phyloP scores from a whole-genome alignment of 164 flowering plant species.

The Nymphaea colorata region DNA sequence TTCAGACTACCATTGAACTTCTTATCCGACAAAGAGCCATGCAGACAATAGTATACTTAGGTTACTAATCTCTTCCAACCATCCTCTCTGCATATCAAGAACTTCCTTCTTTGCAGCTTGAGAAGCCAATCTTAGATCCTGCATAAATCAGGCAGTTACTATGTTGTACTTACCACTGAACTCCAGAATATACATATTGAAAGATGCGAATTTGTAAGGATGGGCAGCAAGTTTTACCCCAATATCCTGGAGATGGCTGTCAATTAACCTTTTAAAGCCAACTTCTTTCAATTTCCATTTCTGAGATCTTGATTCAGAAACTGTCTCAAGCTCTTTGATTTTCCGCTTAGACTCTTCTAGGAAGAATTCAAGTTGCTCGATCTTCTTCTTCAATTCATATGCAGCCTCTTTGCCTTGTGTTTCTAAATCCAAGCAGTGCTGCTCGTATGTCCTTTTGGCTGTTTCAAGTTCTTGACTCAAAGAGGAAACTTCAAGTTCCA shows the following conservation, averaged over 20 bases:
- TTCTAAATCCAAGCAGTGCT: conserved; percentile 35
- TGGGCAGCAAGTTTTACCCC: conserved; percentile 29
- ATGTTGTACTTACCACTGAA: conserved; percentile 1
- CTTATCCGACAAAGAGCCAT: not conserved
- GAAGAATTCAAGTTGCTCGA: conserved; percentile 47
- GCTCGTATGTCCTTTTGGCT: conserved; percentile 33
- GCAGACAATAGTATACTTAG: conserved; percentile 32
- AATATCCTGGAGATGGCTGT: conserved; percentile 36
- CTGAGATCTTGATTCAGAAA: conserved; percentile 36
- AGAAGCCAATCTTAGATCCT: conserved; percentile 55
- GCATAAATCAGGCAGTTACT: conserved; percentile 4
- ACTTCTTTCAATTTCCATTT: conserved; percentile 53
- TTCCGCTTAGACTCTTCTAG: conserved; percentile 39
- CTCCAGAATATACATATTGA: not conserved
- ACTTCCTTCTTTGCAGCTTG: conserved; percentile 54
- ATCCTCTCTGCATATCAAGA: conserved; percentile 28
- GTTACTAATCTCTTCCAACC: conserved; percentile 44
- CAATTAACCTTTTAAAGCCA: conserved; percentile 31
- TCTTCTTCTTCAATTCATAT: conserved; percentile 32
- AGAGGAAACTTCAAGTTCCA: conserved; percentile 31
- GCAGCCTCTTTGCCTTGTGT: conserved; percentile 36
- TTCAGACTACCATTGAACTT: not conserved
- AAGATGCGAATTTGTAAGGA: not conserved
- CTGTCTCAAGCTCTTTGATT: conserved; percentile 47
- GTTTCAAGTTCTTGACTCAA: conserved; percentile 48